Conservation (phyloP, 2,329 filamentous ascomycete genomes). For the Magnaporthiopsis rhizophila region DNA sequence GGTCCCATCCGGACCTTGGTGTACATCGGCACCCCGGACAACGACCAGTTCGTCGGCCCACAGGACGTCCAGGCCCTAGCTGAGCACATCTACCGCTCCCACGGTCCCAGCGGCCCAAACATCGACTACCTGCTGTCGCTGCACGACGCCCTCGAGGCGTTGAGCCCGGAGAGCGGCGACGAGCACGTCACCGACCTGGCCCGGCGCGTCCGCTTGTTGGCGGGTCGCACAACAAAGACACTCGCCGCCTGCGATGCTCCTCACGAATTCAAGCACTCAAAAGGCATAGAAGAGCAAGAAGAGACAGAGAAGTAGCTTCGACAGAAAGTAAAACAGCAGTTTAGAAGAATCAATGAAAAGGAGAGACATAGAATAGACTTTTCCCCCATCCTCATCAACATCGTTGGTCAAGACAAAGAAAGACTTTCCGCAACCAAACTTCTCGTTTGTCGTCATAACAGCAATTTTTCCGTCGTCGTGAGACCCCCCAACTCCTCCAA, state of each 20-base stretch:
- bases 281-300: conserved; percentile 50
- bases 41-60: conserved; percentile 82
- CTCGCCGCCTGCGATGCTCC: conserved; percentile 6
- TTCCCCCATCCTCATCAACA: not conserved
- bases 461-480: not conserved
- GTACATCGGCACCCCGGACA: conserved; percentile 90
- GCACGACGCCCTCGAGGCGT: conserved; percentile 62
- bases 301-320: conserved; percentile 41
- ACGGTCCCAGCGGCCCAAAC: conserved; percentile 82
- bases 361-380: conserved; percentile 6
- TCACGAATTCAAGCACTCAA: conserved; percentile 32
- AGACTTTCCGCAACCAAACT: not conserved
- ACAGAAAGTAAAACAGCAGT: not conserved
- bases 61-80: conserved; percentile 74
- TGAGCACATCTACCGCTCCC: conserved; percentile 67
- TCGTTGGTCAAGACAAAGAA: not conserved
- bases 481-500: not conserved
- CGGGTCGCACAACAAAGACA: no score
- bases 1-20: conserved; percentile 55
- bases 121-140: conserved; percentile 80
- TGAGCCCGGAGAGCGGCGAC: conserved; percentile 73
- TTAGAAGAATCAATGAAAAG: conserved; percentile 10
- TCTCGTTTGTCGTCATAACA: not conserved
- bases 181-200: conserved; percentile 79
- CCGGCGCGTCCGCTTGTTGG: conserved; percentile 47